These are phyloP conservation scores for Wallacemonas sp. DNA, from an alignment of 208 protist species.

Conservation along the genomic window DNA sequence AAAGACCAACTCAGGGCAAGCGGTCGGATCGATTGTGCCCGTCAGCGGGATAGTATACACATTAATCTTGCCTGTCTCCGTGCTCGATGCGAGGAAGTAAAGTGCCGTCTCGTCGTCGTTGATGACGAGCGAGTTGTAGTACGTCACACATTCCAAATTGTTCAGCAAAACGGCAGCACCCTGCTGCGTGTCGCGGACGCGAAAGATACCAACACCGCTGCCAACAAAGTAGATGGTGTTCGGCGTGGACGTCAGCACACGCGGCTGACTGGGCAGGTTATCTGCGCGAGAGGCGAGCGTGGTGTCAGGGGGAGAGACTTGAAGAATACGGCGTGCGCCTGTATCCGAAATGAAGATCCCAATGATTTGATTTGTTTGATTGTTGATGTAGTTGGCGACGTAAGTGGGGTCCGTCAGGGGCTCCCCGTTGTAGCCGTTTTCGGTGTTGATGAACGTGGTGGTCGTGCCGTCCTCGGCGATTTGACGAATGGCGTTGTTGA, in stretches of 20 bases:
- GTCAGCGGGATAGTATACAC: slow-evolving; percentile 7
- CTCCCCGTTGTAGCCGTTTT: slow-evolving; percentile 5
- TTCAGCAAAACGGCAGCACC: slow-evolving; percentile 1
- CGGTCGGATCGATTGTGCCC: neutral
- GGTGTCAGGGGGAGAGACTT: slow-evolving; percentile 1
- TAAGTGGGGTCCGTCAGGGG: slow-evolving; percentile 21
- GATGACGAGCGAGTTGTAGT: slow-evolving; percentile 10
- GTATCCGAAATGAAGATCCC: slow-evolving; percentile 53
- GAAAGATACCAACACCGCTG: neutral
- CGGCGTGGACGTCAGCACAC: neutral
- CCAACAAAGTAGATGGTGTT: slow-evolving; percentile 10
- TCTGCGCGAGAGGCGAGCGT: slow-evolving; percentile 8
- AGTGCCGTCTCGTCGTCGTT: neutral
- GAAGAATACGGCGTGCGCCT: slow-evolving; percentile 31
- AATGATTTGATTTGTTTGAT: neutral
- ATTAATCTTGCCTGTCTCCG: neutral
- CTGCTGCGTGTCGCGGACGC: slow-evolving; percentile 1
- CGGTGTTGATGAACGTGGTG: slow-evolving; percentile 26
- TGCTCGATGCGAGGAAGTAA: slow-evolving; percentile 9
- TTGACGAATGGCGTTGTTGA: slow-evolving; percentile 53
- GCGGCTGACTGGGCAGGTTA: slow-evolving; percentile 10
- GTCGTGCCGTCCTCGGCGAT: slow-evolving; percentile 27
- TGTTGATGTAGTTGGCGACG: slow-evolving; percentile 17
- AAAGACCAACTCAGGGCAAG: neutral
- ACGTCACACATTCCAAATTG: neutral